Percentiles rank a stretch among this genome's conserved stretches.
phyloP scores from a whole-genome alignment of 345 rosid genomes.

The Boechera divaricarpa region DNA sequence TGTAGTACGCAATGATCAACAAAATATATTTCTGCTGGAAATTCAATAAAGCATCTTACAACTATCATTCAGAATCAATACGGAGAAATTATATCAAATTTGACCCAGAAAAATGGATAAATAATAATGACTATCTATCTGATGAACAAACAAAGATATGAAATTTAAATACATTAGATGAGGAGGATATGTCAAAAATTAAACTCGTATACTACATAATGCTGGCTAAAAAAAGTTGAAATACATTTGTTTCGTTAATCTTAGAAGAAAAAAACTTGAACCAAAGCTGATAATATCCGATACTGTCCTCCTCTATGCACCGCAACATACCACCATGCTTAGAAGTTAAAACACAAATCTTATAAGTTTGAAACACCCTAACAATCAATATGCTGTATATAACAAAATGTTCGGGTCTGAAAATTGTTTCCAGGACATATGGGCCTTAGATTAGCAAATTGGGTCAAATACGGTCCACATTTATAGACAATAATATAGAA shows the following conservation, averaged over 20 bases:
- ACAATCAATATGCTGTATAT: neutral
- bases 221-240: no score
- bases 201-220: neutral
- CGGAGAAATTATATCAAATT: neutral
- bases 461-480: neutral
- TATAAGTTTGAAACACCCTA: neutral
- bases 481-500: neutral
- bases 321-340: neutral
- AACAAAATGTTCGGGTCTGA: neutral
- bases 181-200: neutral
- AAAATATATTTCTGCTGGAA: neutral
- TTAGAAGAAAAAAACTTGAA: neutral
- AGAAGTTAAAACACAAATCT: neutral
- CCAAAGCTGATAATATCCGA: neutral
- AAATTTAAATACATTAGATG: neutral
- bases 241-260: no score
- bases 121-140: neutral
- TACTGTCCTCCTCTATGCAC: no score
- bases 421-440: neutral
- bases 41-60: neutral
- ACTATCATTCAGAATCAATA: neutral
- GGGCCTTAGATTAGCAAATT: neutral
- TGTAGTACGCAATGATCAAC: conserved; percentile 4
- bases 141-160: neutral
- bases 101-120: neutral